Evolutionary conservation across 2,329 filamentous ascomycete species (phyloP).

Genomic region (Colletotrichum abscissum): DNA sequence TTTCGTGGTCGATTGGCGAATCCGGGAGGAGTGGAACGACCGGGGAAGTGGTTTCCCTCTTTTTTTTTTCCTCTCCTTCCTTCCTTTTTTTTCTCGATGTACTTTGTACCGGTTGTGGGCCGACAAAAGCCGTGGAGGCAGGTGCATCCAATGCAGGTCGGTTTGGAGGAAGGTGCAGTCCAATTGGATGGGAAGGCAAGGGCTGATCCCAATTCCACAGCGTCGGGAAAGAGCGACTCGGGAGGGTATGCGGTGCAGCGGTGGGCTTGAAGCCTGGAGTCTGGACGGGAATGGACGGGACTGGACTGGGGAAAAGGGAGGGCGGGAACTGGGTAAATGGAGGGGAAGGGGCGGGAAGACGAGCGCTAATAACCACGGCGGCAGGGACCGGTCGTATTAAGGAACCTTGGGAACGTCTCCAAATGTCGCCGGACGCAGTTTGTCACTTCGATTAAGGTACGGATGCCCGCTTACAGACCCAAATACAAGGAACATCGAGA

Average conservation of each 20-base stretch:
- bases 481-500: background rate
- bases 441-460: background rate
- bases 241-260: background rate
- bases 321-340: background rate
- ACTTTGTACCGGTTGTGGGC: constrained; percentile 3
- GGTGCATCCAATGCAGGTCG: too few species aligned
- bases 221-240: background rate
- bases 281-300: background rate
- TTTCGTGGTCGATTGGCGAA: constrained; percentile 27
- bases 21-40: background rate
- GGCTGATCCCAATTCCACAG: background rate
- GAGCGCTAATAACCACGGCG: background rate
- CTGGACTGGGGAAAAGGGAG: background rate
- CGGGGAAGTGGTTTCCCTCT: background rate
- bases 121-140: constrained; percentile 18
- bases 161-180: background rate
- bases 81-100: background rate
- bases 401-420: background rate
- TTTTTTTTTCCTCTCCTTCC: background rate
- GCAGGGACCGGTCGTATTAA: background rate
- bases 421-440: background rate
- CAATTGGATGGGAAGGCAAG: background rate
- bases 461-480: background rate
- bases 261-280: too few species aligned
- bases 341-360: background rate